These are phyloP conservation scores for Lipomyces anomalus DNA, from an alignment of 805 yeast species.

Conservation along the genomic window DNA sequence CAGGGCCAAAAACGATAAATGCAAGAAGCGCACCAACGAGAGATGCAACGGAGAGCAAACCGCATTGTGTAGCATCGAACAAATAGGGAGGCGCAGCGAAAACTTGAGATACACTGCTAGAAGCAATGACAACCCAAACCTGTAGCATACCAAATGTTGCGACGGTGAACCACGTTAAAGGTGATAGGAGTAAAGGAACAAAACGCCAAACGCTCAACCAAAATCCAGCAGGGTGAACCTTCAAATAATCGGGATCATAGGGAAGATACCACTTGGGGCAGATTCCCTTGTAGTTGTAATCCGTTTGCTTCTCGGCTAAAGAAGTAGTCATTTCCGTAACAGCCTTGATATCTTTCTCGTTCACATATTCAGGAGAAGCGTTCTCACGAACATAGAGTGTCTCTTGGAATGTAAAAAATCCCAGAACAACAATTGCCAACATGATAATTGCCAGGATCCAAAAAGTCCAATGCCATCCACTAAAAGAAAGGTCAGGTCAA, in stretches of 20 bases:
- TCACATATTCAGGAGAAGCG: background rate
- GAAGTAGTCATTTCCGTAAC: background rate
- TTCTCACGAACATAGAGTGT: background rate
- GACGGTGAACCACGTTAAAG: background rate
- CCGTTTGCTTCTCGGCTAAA: background rate
- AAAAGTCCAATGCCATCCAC: conserved; percentile 1
- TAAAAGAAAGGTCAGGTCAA: too few relatives aligned
- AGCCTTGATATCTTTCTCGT: background rate
- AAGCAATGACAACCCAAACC: background rate
- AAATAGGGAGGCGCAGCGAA: background rate
- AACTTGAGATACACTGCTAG: background rate
- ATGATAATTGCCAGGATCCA: background rate
- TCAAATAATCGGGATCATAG: background rate
- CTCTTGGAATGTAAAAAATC: background rate
- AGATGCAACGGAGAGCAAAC: background rate
- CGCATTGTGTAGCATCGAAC: background rate
- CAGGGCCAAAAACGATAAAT: background rate
- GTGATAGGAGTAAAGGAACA: background rate
- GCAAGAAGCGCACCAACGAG: background rate
- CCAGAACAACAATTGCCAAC: background rate
- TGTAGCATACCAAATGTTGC: background rate
- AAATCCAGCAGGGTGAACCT: background rate
- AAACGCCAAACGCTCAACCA: background rate
- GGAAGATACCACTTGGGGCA: background rate
- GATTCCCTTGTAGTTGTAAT: background rate